Conservation (phyloP, 2,329 filamentous ascomycete species). For the Nigrospora oryzae region DNA sequence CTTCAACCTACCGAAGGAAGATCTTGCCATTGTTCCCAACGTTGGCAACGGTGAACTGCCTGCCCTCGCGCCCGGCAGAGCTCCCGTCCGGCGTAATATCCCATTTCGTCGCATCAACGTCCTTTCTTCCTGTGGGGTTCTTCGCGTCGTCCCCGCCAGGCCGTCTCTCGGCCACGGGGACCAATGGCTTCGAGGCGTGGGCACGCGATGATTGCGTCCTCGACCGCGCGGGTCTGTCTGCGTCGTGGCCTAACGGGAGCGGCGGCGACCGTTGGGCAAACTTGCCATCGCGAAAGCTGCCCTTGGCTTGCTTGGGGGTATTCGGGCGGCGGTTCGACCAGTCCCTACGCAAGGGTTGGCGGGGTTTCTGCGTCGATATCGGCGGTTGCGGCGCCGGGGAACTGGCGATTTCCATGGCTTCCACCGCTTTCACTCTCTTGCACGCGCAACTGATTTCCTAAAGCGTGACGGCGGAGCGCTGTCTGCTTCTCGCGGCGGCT, state of each 20-base stretch:
- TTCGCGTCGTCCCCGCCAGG: conserved; percentile 17
- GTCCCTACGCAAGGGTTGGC: conserved; percentile 11
- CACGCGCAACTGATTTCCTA: conserved; percentile 8
- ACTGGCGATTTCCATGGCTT: conserved; percentile 18
- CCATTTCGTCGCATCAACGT: conserved; percentile 44
- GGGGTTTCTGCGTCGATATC: conserved; percentile 9
- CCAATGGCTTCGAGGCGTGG: conserved; percentile 14
- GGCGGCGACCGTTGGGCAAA: conserved; percentile 13
- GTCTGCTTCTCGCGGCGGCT: conserved; percentile 14
- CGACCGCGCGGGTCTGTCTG: conserved; percentile 8
- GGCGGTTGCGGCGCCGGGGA: conserved; percentile 13
- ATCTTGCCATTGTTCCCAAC: conserved; percentile 78
- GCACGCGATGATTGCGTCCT: conserved; percentile 13
- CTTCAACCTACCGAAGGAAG: conserved; percentile 60
- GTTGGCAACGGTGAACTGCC: conserved; percentile 72
- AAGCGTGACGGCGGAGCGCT: conserved; percentile 15
- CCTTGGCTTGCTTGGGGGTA: conserved; percentile 6
- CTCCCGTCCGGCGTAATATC: conserved; percentile 52
- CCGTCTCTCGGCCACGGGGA: conserved; percentile 16
- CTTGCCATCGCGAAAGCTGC: conserved; percentile 9
- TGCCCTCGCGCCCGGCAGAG: conserved; percentile 54
- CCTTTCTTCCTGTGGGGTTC: conserved; percentile 30
- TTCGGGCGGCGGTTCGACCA: conserved; percentile 12
- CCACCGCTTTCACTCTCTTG: not conserved
- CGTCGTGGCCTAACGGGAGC: conserved; percentile 2